These are phyloP conservation scores for Acaromyces ingoldii DNA, from an alignment of 1,284 basidiomycete genomes.

Conservation along the genomic window DNA sequence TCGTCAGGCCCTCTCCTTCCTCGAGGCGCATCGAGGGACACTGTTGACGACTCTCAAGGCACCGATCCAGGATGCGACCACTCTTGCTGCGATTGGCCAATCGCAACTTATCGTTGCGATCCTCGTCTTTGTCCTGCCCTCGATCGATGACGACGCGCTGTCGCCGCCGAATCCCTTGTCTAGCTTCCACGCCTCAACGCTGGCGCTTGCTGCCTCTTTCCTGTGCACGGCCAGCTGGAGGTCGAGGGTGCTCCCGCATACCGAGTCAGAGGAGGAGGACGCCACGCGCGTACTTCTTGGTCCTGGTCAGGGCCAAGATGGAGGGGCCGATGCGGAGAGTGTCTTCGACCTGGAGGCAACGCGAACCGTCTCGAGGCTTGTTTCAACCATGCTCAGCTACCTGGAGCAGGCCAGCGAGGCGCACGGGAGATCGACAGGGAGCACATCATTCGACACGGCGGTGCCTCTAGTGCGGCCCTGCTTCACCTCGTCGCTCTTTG, in stretches of 20 bases:
- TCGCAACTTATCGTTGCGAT: slow-evolving; percentile 70
- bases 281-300: not conserved
- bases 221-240: slow-evolving; percentile 65
- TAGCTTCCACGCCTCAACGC: slow-evolving; percentile 68
- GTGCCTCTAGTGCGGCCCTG: slow-evolving; percentile 5
- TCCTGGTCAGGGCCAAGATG: not conserved
- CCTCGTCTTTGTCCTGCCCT: slow-evolving; percentile 63
- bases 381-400: slow-evolving; percentile 34
- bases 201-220: slow-evolving; percentile 69
- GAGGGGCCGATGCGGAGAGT: slow-evolving; percentile 13
- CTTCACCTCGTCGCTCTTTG: slow-evolving; percentile 6
- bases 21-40: slow-evolving; percentile 72
- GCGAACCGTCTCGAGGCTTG: slow-evolving; percentile 24
- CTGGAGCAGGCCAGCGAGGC: slow-evolving; percentile 37
- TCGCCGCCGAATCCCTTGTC: slow-evolving; percentile 55
- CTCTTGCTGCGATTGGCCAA: slow-evolving; percentile 66
- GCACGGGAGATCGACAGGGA: slow-evolving; percentile 10
- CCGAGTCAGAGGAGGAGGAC: slow-evolving; percentile 65
- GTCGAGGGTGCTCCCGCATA: slow-evolving; percentile 62
- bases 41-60: slow-evolving; percentile 72
- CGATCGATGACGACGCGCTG: slow-evolving; percentile 70
- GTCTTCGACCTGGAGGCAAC: slow-evolving; percentile 30
- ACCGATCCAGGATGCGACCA: slow-evolving; percentile 62
- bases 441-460: not conserved
- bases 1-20: slow-evolving; percentile 67